Evolutionary conservation across 148 eudicot genomes (phyloP), one percentile per base, ranked within the genome.

Genomic region (Pharnaceum exiguum): DNA sequence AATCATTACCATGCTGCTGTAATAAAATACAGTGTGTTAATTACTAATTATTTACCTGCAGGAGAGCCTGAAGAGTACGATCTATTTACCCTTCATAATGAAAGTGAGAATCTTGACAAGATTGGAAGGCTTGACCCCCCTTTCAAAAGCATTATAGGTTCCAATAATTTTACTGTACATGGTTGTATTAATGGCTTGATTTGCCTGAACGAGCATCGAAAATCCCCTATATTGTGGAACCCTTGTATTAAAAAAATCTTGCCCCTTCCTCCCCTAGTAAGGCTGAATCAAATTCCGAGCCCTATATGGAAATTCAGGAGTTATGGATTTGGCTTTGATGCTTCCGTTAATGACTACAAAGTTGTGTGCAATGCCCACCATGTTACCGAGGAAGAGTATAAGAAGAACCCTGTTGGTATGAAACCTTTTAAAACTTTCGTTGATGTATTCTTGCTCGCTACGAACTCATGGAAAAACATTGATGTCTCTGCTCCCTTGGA

Each of bases 291-390:
- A n/a, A n/a, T n/a, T n/a, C 69, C 1, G 24, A 25, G 30, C 69
- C 68, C 54, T 3, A 40, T 15, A 24, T 71, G 3, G 8, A 31
- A 0, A 7, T 24, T 42, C 43, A 8, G 33, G n/a, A n/a, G 55
- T 61, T 37, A 51, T 25, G 75, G 75, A n/a, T 71, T 75, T 10
- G 79, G 79, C 17, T 62, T 44, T 53, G 79, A 75, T 59, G 18
- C 69, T 3, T 5, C 17, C 4, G 56, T 3, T 23, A 61, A 70
- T 16, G 72, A 75, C 10, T 66, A 61, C 24, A 75, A 71, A 38
- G 69, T 75, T 12, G 59, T 75, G 10, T 57, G 65, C 39, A 48
- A 61, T 62, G 62, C 46, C 23, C 67, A 66, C 40, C 50, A 32
- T 18, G 7, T 7, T 35, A 7, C 12, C 12, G 38, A 35, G 38